Base-by-base conservation (phyloP, 805 yeast species). In the Tetrapisispora fleetii region DNA sequence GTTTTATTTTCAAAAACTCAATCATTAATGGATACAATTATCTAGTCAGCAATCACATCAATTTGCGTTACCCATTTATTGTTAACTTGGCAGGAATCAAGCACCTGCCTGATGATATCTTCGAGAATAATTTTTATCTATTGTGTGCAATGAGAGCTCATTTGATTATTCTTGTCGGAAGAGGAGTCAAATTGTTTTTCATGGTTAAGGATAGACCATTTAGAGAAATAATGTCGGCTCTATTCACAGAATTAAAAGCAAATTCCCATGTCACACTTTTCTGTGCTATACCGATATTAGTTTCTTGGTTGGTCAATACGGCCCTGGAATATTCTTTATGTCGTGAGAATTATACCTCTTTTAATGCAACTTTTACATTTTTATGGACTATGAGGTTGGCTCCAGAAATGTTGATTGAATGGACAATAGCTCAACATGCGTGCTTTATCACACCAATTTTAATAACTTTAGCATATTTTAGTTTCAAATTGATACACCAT, bases 381-480 rank as follows among this genome's bases (percentile, higher is more conserved):
- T 17, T 54, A 18, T 52, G 52, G 53, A 46, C 49, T 40, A 37
- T 45, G 36, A 53, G 58, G 47, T 43, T 54, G 21, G 35, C 32
- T 28, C 49, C 49, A 19, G 51, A 51, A 14, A 21, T 32, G 4
- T 4, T 2, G 3, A 4, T 48, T 17, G 47, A 49, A 35, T 58
- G 63, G 63, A 54, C 56, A 10, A 14, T 53, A 14, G 40, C 52
- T 3, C 61, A 58, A 37, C 57, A 57, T 45, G 41, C 51, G 16
- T 45, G 48, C 28, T 58, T 48, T 42, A 35, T 48, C 3, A 43
- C 53, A 14, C 48, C 52, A 14, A 30, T 50, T 17, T 16, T 49
- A 22, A 46, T 53, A 33, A 44, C 53, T 32, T 39, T 44, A 16
- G 40, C 36, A n/a, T 48, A 50, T 40, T 17, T 45, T 10, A 17